phyloP scores from a whole-genome alignment of 164 flowering plant genomes.

The Liquidambar formosana region DNA sequence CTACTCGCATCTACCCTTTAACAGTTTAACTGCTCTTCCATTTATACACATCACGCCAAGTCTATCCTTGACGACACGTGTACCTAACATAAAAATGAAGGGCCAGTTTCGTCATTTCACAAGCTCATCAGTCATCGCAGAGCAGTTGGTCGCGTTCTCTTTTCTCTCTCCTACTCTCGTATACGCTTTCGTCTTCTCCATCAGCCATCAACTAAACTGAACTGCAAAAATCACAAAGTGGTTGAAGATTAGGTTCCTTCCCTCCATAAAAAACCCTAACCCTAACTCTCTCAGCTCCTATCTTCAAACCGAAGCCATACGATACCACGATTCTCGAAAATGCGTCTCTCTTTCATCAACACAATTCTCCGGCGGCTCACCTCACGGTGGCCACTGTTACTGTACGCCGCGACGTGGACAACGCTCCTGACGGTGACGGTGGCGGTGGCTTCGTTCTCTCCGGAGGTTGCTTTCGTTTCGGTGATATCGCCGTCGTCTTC shows the following conservation, averaged over 20 bases:
- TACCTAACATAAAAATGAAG: neutral
- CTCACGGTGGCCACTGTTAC: conserved; percentile 36
- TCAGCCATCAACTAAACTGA: neutral
- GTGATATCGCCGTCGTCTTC: conserved; percentile 43
- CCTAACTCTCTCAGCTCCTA: neutral
- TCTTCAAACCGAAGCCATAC: neutral
- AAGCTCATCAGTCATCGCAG: neutral
- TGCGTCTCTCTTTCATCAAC: conserved; percentile 13
- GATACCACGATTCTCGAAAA: neutral
- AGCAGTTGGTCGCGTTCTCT: conserved; percentile 5
- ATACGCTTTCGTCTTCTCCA: neutral
- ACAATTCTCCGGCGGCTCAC: conserved; percentile 13
- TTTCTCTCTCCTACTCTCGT: too few relatives aligned
- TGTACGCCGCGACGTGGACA: conserved; percentile 63
- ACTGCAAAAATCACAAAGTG: conserved; percentile 14
- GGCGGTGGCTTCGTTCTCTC: conserved; percentile 59
- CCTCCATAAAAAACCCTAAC: neutral
- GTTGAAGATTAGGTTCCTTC: conserved; percentile 32
- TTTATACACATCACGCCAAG: too few relatives aligned
- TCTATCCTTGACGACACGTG: neutral
- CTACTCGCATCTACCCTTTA: too few relatives aligned
- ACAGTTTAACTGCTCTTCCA: too few relatives aligned
- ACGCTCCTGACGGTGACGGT: conserved; percentile 45
- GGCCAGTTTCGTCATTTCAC: neutral
- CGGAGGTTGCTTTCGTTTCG: conserved; percentile 55